Percentiles rank a stretch among this genome's conserved stretches.
Conservation (phyloP, 106 monocot species). For the Narthecium ossifragum region DNA sequence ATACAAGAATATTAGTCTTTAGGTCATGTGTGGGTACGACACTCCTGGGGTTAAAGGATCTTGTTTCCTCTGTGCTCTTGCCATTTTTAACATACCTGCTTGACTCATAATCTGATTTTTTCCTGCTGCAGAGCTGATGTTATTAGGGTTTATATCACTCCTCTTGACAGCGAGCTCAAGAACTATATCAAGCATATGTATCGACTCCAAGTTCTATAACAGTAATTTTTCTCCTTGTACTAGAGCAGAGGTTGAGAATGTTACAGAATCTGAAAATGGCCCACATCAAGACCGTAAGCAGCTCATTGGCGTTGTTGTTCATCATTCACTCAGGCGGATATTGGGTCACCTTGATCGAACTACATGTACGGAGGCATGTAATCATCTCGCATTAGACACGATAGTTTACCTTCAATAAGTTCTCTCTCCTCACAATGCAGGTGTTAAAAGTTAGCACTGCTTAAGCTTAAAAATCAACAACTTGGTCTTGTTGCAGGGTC, state of each 20-base stretch:
- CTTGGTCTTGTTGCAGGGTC: slow-evolving; percentile 42
- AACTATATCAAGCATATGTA: slow-evolving; percentile 82
- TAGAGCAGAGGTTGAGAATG: slow-evolving; percentile 45
- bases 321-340: slow-evolving; percentile 36
- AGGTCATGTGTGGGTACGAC: no score
- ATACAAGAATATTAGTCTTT: no score
- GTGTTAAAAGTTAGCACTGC: no score
- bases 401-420: no score
- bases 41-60: no score
- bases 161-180: slow-evolving; percentile 84
- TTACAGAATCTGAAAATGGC: slow-evolving; percentile 17
- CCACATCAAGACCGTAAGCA: slow-evolving; percentile 19
- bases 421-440: no score
- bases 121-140: slow-evolving; percentile 78
- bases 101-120: slow-evolving; percentile 3
- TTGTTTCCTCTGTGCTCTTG: not conserved
- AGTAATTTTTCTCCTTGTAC: slow-evolving; percentile 81
- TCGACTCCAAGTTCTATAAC: slow-evolving; percentile 83
- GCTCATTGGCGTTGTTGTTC: slow-evolving; percentile 21
- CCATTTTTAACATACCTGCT: no score
- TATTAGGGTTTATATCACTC: slow-evolving; percentile 91
- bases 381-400: no score
- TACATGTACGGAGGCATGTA: slow-evolving; percentile 60
- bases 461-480: no score
- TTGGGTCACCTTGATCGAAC: slow-evolving; percentile 25